Conservation (phyloP, 371 early-diverging fungal genomes). For the Actinomortierella ambigua region DNA sequence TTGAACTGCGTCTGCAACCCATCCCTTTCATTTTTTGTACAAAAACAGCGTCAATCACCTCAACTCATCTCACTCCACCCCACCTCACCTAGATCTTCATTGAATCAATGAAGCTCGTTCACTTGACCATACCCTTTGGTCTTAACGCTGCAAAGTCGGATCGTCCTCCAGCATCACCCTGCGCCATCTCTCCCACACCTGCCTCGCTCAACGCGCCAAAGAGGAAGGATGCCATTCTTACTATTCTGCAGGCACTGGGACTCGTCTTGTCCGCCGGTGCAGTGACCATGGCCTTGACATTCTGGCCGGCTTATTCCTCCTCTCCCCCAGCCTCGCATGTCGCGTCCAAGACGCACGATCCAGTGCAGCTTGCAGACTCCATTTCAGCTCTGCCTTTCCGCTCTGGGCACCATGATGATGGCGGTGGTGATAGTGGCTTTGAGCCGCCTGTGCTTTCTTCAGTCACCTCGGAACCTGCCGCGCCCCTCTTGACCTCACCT, state of each 20-base stretch:
- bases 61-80: background rate
- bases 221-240: conserved; percentile 18
- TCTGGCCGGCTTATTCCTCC: conserved; percentile 10
- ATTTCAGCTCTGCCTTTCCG: conserved; percentile 10
- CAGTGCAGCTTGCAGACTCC: background rate
- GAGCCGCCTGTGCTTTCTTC: conserved; percentile 1
- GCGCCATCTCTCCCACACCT: conserved; percentile 37
- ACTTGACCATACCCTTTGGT: conserved; percentile 17
- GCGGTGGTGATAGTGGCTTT: too few relatives aligned
- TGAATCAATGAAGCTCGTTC: conserved; percentile 22
- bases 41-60: background rate
- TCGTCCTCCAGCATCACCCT: conserved; percentile 18
- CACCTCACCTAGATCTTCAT: background rate
- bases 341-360: too few relatives aligned
- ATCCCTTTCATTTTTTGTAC: too few relatives aligned
- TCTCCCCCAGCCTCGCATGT: too few relatives aligned
- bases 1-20: too few relatives aligned
- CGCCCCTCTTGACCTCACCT: too few relatives aligned
- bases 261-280: conserved; percentile 20
- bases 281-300: conserved; percentile 10
- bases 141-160: background rate
- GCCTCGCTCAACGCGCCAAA: conserved; percentile 27
- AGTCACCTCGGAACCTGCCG: too few relatives aligned
- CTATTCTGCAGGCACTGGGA: conserved; percentile 20
- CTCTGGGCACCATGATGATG: conserved; percentile 18